Conservation (phyloP, 768 basidiomycete species). For the Podaxis sp. region DNA sequence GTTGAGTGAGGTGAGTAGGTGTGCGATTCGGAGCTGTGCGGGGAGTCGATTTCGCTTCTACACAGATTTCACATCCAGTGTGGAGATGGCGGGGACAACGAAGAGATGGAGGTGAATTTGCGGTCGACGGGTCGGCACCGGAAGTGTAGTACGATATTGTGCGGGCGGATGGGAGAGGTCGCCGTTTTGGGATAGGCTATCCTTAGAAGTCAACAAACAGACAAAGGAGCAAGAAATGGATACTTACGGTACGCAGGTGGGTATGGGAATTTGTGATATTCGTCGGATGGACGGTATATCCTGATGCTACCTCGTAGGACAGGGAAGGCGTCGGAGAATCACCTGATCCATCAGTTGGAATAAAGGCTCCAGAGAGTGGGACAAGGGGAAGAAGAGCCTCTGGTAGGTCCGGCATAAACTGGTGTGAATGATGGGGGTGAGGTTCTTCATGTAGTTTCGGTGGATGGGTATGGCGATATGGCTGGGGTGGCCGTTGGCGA, state of each 20-base stretch:
- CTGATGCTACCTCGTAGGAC: slow-evolving; percentile 15
- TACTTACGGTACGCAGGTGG: slow-evolving; percentile 2
- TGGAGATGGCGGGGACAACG: slow-evolving; percentile 74
- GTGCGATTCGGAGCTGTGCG: slow-evolving; percentile 15
- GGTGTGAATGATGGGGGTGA: slow-evolving; percentile 22
- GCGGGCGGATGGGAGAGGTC: slow-evolving; percentile 31
- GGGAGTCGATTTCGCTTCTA: slow-evolving; percentile 47
- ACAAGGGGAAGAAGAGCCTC: slow-evolving; percentile 22
- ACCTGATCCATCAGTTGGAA: slow-evolving; percentile 11
- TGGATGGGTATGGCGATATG: slow-evolving; percentile 31
- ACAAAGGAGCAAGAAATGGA: background rate
- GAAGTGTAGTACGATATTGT: slow-evolving; percentile 49
- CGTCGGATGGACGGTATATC: slow-evolving; percentile 8
- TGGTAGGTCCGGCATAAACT: slow-evolving; percentile 23
- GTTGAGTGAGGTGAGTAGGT: background rate
- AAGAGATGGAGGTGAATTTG: slow-evolving; percentile 57
- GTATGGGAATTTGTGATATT: background rate
- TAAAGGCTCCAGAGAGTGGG: slow-evolving; percentile 26
- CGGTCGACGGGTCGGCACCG: slow-evolving; percentile 57
- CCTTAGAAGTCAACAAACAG: background rate
- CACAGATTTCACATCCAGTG: slow-evolving; percentile 71
- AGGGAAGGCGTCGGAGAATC: slow-evolving; percentile 11
- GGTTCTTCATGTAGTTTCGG: slow-evolving; percentile 14
- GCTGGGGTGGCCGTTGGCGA: slow-evolving; percentile 57
- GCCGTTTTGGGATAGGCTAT: slow-evolving; percentile 16